A percentile compares a stretch with the other conserved stretches of the same genome.
These are phyloP conservation scores for Lactarius pseudohatsudake DNA, from an alignment of 768 basidiomycete species.

Conservation along the genomic window DNA sequence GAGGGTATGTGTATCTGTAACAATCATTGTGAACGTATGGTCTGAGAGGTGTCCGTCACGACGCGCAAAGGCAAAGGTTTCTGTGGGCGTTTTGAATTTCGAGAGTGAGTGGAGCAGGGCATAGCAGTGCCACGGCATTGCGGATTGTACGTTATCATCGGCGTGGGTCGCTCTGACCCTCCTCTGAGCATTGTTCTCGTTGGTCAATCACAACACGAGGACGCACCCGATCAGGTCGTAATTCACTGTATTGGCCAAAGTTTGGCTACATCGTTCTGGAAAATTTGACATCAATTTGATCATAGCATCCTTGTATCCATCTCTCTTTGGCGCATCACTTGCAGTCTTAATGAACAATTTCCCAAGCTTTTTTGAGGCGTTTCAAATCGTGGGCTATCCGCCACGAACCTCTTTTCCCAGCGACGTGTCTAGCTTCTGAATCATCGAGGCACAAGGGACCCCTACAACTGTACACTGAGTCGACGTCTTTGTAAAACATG, in stretches of 20 bases:
- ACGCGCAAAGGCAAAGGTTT: conserved; percentile 49
- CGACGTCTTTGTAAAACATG: too few species aligned
- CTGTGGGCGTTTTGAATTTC: conserved; percentile 71
- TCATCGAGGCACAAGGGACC: too few species aligned
- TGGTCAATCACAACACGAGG: not conserved
- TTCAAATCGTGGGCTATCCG: not conserved
- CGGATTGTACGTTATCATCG: conserved; percentile 13
- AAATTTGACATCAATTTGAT: not conserved
- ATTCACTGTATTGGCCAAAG: not conserved
- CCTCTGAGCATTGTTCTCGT: not conserved
- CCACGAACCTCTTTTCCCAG: not conserved
- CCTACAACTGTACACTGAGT: not conserved
- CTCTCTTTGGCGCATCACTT: not conserved
- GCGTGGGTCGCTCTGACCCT: not conserved
- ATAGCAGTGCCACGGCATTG: conserved; percentile 29
- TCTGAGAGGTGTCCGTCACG: not conserved
- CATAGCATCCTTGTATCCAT: not conserved
- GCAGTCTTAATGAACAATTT: not conserved
- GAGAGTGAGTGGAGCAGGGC: conserved; percentile 69
- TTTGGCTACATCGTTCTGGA: not conserved
- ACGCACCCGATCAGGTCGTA: not conserved
- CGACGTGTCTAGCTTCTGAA: not conserved
- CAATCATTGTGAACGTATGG: not conserved
- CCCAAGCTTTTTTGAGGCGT: not conserved
- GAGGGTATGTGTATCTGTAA: conserved; percentile 52